phyloP scores from a whole-genome alignment of 2,329 filamentous ascomycete species.

The Fusarium nanum region DNA sequence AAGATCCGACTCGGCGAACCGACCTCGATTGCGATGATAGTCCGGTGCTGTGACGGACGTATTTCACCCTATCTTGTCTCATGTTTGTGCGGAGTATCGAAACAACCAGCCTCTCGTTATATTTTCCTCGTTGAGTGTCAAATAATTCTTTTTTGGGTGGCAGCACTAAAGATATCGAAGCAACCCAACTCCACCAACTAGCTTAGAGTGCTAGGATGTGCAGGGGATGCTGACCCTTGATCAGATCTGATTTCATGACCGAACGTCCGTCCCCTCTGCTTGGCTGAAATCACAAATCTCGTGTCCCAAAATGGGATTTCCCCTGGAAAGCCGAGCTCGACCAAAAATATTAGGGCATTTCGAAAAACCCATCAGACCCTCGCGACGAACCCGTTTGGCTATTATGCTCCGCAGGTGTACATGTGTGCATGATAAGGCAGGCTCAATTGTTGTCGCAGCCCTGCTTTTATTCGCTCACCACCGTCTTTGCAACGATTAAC shows the following conservation, averaged over 20 bases:
- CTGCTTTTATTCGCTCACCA: slow-evolving; percentile 3
- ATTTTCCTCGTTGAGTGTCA: not conserved
- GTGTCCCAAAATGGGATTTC: slow-evolving; percentile 50
- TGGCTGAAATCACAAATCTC: slow-evolving; percentile 46
- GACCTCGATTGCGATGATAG: not conserved
- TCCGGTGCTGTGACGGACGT: not conserved
- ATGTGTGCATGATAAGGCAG: slow-evolving; percentile 1
- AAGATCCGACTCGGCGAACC: slow-evolving; percentile 11
- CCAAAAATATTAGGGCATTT: slow-evolving; percentile 29
- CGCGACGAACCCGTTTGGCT: not conserved
- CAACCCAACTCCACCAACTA: slow-evolving; percentile 6
- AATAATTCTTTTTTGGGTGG: not conserved
- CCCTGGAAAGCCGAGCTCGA: slow-evolving; percentile 16
- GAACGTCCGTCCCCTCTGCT: slow-evolving; percentile 35
- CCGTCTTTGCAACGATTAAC: not conserved
- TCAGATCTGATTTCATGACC: slow-evolving; percentile 41
- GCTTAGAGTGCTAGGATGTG: not conserved
- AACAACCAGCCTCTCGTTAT: not conserved
- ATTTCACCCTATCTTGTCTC: not conserved
- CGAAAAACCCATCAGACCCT: slow-evolving; percentile 30
- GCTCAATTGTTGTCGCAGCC: not conserved
- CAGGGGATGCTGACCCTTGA: slow-evolving; percentile 31
- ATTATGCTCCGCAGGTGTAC: not conserved
- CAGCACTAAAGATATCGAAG: slow-evolving; percentile 17
- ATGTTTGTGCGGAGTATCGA: not conserved